These are phyloP conservation scores for Daedaleopsis sinensis DNA, from an alignment of 768 basidiomycete genomes.

Conservation along the genomic window DNA sequence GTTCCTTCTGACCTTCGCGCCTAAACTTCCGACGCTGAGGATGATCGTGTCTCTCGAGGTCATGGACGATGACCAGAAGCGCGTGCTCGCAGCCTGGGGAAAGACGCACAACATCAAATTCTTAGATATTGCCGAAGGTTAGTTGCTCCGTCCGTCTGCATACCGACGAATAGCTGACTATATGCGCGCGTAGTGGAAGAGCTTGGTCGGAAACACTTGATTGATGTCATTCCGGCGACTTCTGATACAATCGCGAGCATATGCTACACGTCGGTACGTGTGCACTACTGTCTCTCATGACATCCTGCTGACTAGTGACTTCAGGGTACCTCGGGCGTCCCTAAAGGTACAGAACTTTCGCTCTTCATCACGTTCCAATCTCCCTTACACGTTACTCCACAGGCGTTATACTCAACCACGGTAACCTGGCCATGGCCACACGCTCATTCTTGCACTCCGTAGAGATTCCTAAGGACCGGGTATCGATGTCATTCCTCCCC, in stretches of 20 bases:
- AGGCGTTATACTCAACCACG: slow-evolving; percentile 80
- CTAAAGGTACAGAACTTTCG: slow-evolving; percentile 63
- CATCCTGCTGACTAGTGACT: neutral
- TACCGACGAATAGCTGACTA: neutral
- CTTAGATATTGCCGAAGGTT: slow-evolving; percentile 68
- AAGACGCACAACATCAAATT: slow-evolving; percentile 62
- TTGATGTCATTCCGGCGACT: slow-evolving; percentile 60
- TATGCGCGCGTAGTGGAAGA: slow-evolving; percentile 60
- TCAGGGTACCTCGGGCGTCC: slow-evolving; percentile 80
- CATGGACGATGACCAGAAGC: slow-evolving; percentile 52
- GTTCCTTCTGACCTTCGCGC: slow-evolving; percentile 68
- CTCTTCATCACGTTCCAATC: no score
- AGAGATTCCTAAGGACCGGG: slow-evolving; percentile 39
- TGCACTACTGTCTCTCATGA: neutral
- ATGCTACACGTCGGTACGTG: slow-evolving; percentile 90
- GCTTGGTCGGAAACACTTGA: slow-evolving; percentile 64
- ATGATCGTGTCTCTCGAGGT: slow-evolving; percentile 77
- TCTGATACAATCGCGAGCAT: slow-evolving; percentile 76
- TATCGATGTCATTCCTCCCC: slow-evolving; percentile 14
- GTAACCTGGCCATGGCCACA: slow-evolving; percentile 58
- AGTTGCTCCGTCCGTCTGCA: slow-evolving; percentile 29
- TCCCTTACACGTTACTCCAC: neutral
- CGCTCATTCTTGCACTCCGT: slow-evolving; percentile 61
- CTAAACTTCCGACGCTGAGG: slow-evolving; percentile 65
- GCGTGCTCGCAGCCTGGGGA: slow-evolving; percentile 72